Evolutionary conservation across 768 basidiomycete species (phyloP).

Genomic region (Tulasnella sp.): DNA sequence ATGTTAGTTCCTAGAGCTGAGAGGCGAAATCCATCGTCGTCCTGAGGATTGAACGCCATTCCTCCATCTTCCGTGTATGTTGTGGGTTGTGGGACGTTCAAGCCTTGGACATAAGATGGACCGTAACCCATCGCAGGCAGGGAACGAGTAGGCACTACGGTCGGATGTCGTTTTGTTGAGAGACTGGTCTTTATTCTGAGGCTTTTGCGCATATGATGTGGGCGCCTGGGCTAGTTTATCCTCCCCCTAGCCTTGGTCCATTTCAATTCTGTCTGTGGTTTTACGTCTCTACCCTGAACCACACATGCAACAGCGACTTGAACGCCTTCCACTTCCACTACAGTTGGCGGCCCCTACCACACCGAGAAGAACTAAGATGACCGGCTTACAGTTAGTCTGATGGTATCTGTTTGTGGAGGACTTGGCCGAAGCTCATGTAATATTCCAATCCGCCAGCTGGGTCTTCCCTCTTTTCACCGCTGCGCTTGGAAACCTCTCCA

Average conservation of each 20-base stretch:
- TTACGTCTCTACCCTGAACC: not conserved
- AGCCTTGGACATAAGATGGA: too few species aligned
- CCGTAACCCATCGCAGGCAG: too few species aligned
- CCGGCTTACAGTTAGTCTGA: not conserved
- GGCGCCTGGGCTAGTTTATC: too few species aligned
- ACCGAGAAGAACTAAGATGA: not conserved
- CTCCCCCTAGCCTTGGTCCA: not conserved
- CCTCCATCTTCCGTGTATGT: too few species aligned
- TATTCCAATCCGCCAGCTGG: not conserved
- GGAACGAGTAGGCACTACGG: too few species aligned
- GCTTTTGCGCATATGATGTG: too few species aligned
- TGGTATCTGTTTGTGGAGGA: not conserved
- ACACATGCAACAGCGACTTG: not conserved
- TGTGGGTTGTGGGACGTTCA: too few species aligned
- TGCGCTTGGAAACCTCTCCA: not conserved
- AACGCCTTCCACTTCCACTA: not conserved
- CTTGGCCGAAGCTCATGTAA: not conserved
- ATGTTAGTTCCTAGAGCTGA: too few species aligned
- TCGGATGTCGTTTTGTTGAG: too few species aligned
- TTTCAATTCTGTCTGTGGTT: not conserved
- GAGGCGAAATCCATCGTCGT: too few species aligned
- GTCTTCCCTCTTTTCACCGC: not conserved
- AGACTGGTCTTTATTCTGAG: too few species aligned
- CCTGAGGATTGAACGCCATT: too few species aligned
- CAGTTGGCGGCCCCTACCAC: not conserved